Base-by-base conservation (phyloP, 2,329 filamentous ascomycete species). In the Paracoccidioides brasiliensis region DNA sequence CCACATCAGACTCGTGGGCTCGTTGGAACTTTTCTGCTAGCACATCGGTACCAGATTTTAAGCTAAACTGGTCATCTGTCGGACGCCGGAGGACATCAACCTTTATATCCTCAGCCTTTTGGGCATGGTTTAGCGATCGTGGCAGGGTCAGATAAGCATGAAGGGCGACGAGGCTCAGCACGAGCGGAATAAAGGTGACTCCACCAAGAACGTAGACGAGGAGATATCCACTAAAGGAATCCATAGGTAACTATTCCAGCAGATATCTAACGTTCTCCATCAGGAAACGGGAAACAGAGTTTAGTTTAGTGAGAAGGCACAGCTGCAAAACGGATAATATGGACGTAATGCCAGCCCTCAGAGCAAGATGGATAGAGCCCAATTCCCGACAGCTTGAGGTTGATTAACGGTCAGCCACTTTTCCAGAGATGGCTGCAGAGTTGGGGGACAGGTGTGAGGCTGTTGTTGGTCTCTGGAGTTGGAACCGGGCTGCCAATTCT, bases 131-230 rank as follows among this genome's bases (percentile, higher is more conserved):
- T 44, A 40, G 8, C 15, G 15, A 38, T 28, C 51, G 28, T 28
- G 86, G 86, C 54, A 88, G 78, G 10, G 82, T 82, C 56, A 85
- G 73, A 74, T 90, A 84, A 61, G 81, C 81, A 69, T 90, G 81
- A 38, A 82, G 67, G 54, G 90, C 66, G 55, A 88, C 64, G 50
- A 79, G 70, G 48, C 73, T 67, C 53, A 90, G 59, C 57, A 90
- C 64, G 3, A 95, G 75, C 35, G 90, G 90, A 57, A 95, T 68
- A 68, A 96, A 91, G 56, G 90, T 95, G 66, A 96, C 69, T 64
- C 90, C 91, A 71, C 90, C 90, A 57, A 95, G 73, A 61, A 95
- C 69, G 76, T 95, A 96, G 69, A 86, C 79, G 66, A 86, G 70
- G 61, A 94, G 75, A 66, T 91, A 83, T 63, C 71, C 71, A 60